phyloP scores from a whole-genome alignment of 108 stramenopile genomes.

The Cylindrotheca closterium region DNA sequence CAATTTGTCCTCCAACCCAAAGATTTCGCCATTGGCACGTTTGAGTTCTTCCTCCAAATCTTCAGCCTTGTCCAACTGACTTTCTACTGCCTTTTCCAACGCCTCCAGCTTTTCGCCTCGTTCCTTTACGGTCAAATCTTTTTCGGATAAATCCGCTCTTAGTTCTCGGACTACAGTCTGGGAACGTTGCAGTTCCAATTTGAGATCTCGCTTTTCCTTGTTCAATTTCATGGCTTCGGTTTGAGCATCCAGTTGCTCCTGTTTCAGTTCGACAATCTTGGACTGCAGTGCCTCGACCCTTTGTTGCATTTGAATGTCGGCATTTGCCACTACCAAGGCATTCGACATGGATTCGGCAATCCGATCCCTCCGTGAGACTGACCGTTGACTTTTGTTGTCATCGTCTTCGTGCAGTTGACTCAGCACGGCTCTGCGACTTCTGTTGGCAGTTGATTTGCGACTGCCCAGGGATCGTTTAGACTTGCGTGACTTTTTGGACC shows the following conservation, averaged over 20 bases:
- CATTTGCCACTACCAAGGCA: no score
- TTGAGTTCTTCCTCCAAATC: slow-evolving; percentile 22
- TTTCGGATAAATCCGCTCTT: slow-evolving; percentile 7
- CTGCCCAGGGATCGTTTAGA: slow-evolving; percentile 13
- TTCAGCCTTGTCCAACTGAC: slow-evolving; percentile 27
- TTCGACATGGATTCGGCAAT: neutral
- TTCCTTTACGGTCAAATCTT: slow-evolving; percentile 9
- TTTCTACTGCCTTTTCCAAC: slow-evolving; percentile 25
- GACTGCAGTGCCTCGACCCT: neutral
- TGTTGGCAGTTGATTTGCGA: slow-evolving; percentile 5
- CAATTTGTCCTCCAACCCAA: slow-evolving; percentile 17
- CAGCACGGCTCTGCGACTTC: slow-evolving; percentile 4
- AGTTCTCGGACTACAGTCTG: slow-evolving; percentile 20
- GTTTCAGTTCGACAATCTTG: slow-evolving; percentile 2
- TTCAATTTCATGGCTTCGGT: slow-evolving; percentile 14
- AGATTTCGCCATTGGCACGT: slow-evolving; percentile 23
- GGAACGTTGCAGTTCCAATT: slow-evolving; percentile 17
- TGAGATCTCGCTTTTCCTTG: slow-evolving; percentile 16
- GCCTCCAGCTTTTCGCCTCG: slow-evolving; percentile 12
- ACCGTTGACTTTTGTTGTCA: neutral
- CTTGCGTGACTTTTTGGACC: no score
- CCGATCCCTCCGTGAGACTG: neutral
- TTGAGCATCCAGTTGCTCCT: slow-evolving; percentile 19
- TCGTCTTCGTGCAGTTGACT: neutral
- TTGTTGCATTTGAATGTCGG: neutral